Base-by-base conservation (phyloP, 75 land plant species). In the Selaginella tamariscina region DNA sequence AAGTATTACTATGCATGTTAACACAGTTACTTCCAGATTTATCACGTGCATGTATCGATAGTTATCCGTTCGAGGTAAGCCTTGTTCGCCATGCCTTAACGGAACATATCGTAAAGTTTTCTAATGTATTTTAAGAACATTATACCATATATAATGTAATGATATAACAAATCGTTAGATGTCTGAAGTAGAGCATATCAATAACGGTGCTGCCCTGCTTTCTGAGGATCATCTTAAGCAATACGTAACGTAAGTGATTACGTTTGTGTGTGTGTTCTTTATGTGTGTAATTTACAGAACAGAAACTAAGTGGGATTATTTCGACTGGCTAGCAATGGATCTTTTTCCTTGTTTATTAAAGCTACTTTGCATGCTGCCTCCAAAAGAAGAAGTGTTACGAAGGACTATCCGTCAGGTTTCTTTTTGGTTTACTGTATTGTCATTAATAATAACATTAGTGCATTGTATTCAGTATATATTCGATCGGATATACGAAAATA, bases 51-150 rank as follows among this genome's bases (percentile, higher is more conserved):
- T 85, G 82, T 66, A 70, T 84, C 67, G 75, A 77, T 31, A 81
- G 84, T 2, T 89, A 91, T 63, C 98, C 98, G 55, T 83, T 81
- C n/a, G n/a, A n/a, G n/a, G n/a, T n/a, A n/a, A n/a, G n/a, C n/a
- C n/a, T n/a, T n/a, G n/a, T n/a, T n/a, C n/a, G n/a, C n/a, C n/a
- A n/a, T n/a, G n/a, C 75, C 60, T 72, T 66, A 59, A 8, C 26
- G 21, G 27, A n/a, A 21, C 5, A 8, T n/a, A 9, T 67, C 71
- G 28, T 73, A 32, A n/a, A 2, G 32, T 22, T 63, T 39, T 5
- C 11, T 15, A 39, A 5, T 39, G 5, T 39, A 5, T 39, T 15
- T 15, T 39, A 15, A 39, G 15, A 39, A 39, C 49, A 5, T 39
- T 5, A 39, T 15, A 15, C 49, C 5, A 39, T 15, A 39, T 15